Base-by-base conservation (phyloP, 2,329 filamentous ascomycete species). In the Monilinia vaccinii-corymbosi region DNA sequence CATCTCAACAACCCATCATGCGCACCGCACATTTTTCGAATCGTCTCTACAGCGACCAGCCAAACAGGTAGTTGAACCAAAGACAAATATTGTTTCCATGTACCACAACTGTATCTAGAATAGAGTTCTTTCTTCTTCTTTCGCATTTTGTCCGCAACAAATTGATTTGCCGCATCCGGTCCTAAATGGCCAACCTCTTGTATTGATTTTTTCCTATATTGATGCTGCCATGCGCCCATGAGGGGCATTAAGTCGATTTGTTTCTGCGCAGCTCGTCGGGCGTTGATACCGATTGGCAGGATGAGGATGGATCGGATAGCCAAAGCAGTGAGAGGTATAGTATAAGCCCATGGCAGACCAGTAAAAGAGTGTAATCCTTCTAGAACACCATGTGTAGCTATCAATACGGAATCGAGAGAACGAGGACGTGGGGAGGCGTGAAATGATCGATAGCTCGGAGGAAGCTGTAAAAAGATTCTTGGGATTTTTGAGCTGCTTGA, bases 311-410 rank as follows among this genome's bases (percentile, higher is more conserved):
- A 73, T 51, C 82, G 79, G 3, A 83, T 73, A 18, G 78, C 53
- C 45, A 84, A 67, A 4, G 82, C 81, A 4, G 79, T 75, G 57
- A 82, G 70, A 5, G 82, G 82, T 46, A 85, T 76, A 23, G 79
- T 77, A 14, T 75, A 73, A 9, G 72, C 78, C 82, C 82, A 85
- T 58, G 81, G 75, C 2, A 84, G 72, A 47, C 75, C 73, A 18
- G 74, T 76, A 45, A 74, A 13, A 25, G 69, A 69, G 67, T 84
- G 80, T 73, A 91, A 66, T 31, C 73, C 65, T 59, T 78, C 72
- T 57, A 83, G 73, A 61, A 79, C 67, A 53, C 71, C 70, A 63
- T 80, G 76, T 3, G 79, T 75, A 34, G 73, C 66, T 47, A 73
- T 70, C 49, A 81, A 66, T 45, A 75, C 66, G 58, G 75, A 70